A percentile compares a stretch with the other conserved stretches of the same genome.
Evolutionary conservation across 192 early-diverging fungal genomes (phyloP).

Genomic region (Coemansia umbellata): DNA sequence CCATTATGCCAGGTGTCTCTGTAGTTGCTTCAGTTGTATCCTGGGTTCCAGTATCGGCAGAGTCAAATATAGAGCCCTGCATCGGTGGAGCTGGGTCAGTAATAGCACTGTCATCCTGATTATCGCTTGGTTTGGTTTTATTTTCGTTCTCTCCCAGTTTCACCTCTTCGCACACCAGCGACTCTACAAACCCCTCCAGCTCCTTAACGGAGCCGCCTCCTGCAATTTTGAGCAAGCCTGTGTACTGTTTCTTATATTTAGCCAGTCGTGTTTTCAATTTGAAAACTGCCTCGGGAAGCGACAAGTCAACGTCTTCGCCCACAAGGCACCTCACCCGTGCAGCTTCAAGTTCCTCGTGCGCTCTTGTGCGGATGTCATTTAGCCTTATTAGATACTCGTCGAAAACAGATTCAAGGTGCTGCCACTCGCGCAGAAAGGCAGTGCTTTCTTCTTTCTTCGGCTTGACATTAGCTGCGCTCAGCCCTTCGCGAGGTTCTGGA

Average conservation of each 20-base stretch:
- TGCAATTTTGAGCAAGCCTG: conserved; percentile 21
- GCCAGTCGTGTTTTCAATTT: conserved; percentile 16
- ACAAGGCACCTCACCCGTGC: conserved; percentile 35
- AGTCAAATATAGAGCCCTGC: no score
- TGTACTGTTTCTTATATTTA: conserved; percentile 37
- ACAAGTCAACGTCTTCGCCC: conserved; percentile 38
- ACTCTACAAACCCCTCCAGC: conserved; percentile 1
- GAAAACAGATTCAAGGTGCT: conserved; percentile 41
- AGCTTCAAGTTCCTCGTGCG: conserved; percentile 47
- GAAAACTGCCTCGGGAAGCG: conserved; percentile 30
- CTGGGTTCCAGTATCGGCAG: not conserved
- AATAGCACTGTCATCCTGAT: not conserved
- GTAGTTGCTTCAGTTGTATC: not conserved
- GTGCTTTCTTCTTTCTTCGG: conserved; percentile 45
- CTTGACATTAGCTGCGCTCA: conserved; percentile 46
- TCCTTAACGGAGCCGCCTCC: conserved; percentile 15
- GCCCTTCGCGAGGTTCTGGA: conserved; percentile 41
- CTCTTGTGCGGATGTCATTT: conserved; percentile 39
- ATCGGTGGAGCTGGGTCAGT: not conserved
- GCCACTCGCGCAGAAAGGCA: conserved; percentile 43
- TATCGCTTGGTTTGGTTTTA: not conserved
- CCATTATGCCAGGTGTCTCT: conserved; percentile 2
- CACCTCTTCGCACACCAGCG: not conserved
- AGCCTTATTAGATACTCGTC: conserved; percentile 45
- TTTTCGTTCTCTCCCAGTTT: not conserved